phyloP scores from a whole-genome alignment of 1,139 yeast species.

The Kodamaea suecica region DNA sequence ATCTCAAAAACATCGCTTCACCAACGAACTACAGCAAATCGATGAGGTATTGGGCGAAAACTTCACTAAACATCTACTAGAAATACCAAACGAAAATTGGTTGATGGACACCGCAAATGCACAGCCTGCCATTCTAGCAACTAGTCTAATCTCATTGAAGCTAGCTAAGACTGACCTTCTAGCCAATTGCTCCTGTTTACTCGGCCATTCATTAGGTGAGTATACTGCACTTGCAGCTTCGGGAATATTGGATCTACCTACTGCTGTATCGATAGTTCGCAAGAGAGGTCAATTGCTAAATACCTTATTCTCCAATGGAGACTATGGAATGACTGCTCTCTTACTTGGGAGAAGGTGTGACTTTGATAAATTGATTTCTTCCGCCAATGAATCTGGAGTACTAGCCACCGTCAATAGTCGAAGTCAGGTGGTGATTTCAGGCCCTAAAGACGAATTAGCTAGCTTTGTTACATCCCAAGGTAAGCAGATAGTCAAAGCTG shows the following conservation, averaged over 20 bases:
- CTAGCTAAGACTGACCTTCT: background rate
- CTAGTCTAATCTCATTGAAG: constrained; percentile 37
- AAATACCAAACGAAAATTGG: constrained; percentile 19
- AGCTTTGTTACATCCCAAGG: constrained; percentile 15
- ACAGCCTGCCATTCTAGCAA: constrained; percentile 58
- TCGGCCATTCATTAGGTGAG: constrained; percentile 65
- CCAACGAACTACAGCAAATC: constrained; percentile 42
- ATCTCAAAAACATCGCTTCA: constrained; percentile 18
- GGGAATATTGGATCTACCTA: constrained; percentile 35
- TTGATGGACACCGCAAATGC: constrained; percentile 45
- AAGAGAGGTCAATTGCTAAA: constrained; percentile 55
- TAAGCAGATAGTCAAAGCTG: constrained; percentile 20
- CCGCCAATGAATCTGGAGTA: constrained; percentile 21
- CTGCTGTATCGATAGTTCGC: constrained; percentile 49
- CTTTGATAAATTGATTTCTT: constrained; percentile 19
- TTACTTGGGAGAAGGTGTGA: constrained; percentile 20
- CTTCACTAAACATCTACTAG: constrained; percentile 30
- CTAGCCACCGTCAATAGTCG: constrained; percentile 45
- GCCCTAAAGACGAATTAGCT: constrained; percentile 24
- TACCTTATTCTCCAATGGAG: constrained; percentile 12
- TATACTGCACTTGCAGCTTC: constrained; percentile 48
- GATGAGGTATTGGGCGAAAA: constrained; percentile 58
- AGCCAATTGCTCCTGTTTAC: constrained; percentile 17
- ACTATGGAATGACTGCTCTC: constrained; percentile 40
- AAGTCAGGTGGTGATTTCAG: constrained; percentile 46